phyloP scores from a whole-genome alignment of 129 eudicot species.

The Gnaphalium uliginosum region DNA sequence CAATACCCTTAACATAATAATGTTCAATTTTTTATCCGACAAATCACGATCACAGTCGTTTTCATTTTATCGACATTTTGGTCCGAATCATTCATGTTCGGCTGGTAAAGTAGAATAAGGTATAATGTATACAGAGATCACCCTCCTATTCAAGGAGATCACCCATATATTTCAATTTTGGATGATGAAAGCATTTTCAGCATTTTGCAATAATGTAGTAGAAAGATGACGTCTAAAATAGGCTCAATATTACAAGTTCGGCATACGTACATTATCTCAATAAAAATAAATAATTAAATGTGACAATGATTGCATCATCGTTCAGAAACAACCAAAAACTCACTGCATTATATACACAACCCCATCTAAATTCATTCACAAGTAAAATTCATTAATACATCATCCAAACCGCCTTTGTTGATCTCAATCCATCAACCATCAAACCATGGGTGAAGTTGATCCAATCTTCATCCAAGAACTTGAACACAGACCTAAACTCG shows the following conservation, averaged over 20 bases:
- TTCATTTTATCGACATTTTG: neutral
- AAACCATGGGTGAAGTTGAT: conserved; percentile 58
- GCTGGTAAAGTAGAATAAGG: neutral
- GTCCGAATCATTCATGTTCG: neutral
- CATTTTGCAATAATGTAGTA: too few species aligned
- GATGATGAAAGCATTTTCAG: too few species aligned
- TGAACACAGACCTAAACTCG: conserved; percentile 68
- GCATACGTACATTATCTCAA: neutral
- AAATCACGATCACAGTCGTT: neutral
- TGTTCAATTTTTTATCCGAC: neutral
- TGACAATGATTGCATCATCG: conserved; percentile 25
- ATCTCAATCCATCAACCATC: conserved; percentile 7
- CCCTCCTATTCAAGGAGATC: too few species aligned
- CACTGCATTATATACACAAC: conserved; percentile 6
- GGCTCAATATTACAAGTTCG: neutral
- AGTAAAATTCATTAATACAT: neutral
- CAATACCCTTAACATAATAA: neutral
- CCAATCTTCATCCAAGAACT: conserved; percentile 58
- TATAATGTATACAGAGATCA: too few species aligned
- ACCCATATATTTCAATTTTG: too few species aligned
- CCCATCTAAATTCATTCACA: conserved; percentile 21
- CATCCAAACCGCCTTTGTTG: too few species aligned
- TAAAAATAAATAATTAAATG: neutral
- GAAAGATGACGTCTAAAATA: neutral
- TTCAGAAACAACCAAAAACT: conserved; percentile 25